Evolutionary conservation across 2,329 filamentous ascomycete species (phyloP).

Genomic region (Apiospora rasikravindrae): DNA sequence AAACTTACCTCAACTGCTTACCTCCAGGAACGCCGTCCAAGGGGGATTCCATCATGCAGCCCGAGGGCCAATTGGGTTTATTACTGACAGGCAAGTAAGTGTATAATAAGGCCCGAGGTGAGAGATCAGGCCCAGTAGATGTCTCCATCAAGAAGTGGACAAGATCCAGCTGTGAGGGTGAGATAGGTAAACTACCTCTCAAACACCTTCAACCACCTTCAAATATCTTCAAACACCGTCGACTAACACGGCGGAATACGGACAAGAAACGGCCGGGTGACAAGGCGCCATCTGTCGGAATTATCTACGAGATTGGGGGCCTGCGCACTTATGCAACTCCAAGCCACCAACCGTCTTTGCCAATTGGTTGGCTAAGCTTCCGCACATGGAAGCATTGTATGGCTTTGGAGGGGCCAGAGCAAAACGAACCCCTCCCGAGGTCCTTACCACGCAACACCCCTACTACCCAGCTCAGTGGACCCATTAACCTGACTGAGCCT

Average conservation of each 20-base stretch:
- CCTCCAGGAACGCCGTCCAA: background rate
- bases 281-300: background rate
- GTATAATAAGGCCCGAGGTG: background rate
- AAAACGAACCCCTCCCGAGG: background rate
- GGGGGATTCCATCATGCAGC: background rate
- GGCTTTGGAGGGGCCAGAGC: slow-evolving; percentile 14
- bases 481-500: background rate
- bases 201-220: background rate
- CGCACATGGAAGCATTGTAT: slow-evolving; percentile 14
- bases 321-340: background rate
- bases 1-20: background rate
- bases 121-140: background rate
- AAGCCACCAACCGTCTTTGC: slow-evolving; percentile 18
- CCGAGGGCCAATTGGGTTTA: background rate
- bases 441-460: background rate
- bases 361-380: slow-evolving; percentile 12
- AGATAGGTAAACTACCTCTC: too few relatives aligned
- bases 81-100: background rate
- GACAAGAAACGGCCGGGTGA: background rate
- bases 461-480: background rate
- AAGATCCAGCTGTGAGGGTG: background rate
- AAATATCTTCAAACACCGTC: background rate
- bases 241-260: background rate
- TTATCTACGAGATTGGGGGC: background rate
- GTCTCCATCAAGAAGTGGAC: background rate